A percentile compares a stretch with the other conserved stretches of the same genome.
These are phyloP conservation scores for Tuber indicum DNA, from an alignment of 495 filamentous ascomycete genomes.

Conservation along the genomic window DNA sequence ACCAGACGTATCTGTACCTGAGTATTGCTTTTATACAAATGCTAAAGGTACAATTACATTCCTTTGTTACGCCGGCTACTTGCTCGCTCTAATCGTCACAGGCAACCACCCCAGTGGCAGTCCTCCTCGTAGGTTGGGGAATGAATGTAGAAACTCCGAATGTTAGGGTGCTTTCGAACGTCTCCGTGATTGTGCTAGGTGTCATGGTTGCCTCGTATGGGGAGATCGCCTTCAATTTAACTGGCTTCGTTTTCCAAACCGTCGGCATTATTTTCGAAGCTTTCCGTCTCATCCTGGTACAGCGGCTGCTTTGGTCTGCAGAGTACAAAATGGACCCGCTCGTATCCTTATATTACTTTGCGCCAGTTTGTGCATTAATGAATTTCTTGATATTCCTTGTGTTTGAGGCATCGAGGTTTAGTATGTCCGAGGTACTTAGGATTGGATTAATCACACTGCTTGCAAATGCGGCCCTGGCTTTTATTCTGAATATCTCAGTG, in stretches of 20 bases:
- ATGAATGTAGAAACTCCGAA: slow-evolving; percentile 72
- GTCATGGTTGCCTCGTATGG: slow-evolving; percentile 84
- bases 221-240: slow-evolving; percentile 84
- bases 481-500: slow-evolving; percentile 85
- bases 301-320: slow-evolving; percentile 75
- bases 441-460: slow-evolving; percentile 71
- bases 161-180: slow-evolving; percentile 73
- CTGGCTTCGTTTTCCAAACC: slow-evolving; percentile 80
- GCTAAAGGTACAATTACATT: slow-evolving; percentile 63
- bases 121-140: slow-evolving; percentile 75
- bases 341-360: slow-evolving; percentile 94
- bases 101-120: slow-evolving; percentile 86
- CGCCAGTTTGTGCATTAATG: slow-evolving; percentile 84
- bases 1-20: slow-evolving; percentile 86
- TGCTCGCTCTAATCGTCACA: slow-evolving; percentile 44
- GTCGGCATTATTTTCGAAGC: slow-evolving; percentile 84
- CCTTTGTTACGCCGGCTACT: slow-evolving; percentile 1
- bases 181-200: slow-evolving; percentile 81
- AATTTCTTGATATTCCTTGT: slow-evolving; percentile 73
- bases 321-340: slow-evolving; percentile 98
- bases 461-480: slow-evolving; percentile 74
- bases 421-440: slow-evolving; percentile 63
- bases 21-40: slow-evolving; percentile 96
- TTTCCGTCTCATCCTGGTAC: slow-evolving; percentile 83
- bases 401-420: slow-evolving; percentile 66